These are phyloP conservation scores for Arabis alpina DNA, from an alignment of 345 rosid species.

Conservation along the genomic window DNA sequence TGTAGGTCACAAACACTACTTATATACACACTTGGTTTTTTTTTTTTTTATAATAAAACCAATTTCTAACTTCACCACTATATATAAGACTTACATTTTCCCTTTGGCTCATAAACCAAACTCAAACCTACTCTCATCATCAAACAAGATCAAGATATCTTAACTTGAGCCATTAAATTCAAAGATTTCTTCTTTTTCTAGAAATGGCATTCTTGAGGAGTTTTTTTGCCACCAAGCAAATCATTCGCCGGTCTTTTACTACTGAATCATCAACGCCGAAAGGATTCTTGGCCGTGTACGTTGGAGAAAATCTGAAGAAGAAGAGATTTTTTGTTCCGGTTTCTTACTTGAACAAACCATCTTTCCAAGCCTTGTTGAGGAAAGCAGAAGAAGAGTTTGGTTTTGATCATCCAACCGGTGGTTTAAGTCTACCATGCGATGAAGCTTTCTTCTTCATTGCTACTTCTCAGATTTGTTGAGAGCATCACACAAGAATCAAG, in stretches of 20 bases:
- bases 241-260: constrained; percentile 26
- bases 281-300: constrained; percentile 51
- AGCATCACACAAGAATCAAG: not conserved
- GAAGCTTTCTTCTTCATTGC: constrained; percentile 49
- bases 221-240: constrained; percentile 32
- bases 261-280: constrained; percentile 45
- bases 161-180: not conserved
- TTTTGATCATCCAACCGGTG: constrained; percentile 48
- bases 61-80: constrained; percentile 13
- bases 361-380: constrained; percentile 47
- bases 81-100: constrained; percentile 29
- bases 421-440: constrained; percentile 49
- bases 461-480: constrained; percentile 42
- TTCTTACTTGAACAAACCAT: constrained; percentile 43
- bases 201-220: constrained; percentile 37
- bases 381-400: constrained; percentile 55
- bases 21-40: too few species aligned
- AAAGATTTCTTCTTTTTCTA: constrained; percentile 7
- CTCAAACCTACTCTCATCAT: constrained; percentile 30
- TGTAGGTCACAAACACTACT: constrained; percentile 32
- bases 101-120: constrained; percentile 34
- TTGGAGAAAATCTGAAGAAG: constrained; percentile 47
- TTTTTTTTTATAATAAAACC: constrained; percentile 6
- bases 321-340: constrained; percentile 49
- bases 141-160: constrained; percentile 18